phyloP scores from a whole-genome alignment of 371 early-diverging fungal genomes.

The Rhizopus delemar region DNA sequence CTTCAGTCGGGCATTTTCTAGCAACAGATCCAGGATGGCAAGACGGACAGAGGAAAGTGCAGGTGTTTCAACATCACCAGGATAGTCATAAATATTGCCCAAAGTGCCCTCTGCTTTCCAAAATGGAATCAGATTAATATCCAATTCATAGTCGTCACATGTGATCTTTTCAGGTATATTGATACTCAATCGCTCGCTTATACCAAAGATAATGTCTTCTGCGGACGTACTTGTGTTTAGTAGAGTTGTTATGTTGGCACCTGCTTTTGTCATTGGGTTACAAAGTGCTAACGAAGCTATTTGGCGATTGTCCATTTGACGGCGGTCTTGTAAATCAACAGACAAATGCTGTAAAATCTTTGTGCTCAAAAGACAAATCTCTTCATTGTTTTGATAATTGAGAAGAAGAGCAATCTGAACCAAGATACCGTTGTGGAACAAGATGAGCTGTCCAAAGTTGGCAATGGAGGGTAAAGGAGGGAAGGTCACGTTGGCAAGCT shows the following conservation, averaged over 20 bases:
- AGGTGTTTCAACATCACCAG: slow-evolving; percentile 22
- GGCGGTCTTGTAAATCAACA: slow-evolving; percentile 45
- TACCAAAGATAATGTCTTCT: slow-evolving; percentile 73
- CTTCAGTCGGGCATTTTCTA: slow-evolving; percentile 56
- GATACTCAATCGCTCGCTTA: slow-evolving; percentile 73
- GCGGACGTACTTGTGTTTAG: slow-evolving; percentile 64
- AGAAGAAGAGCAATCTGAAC: slow-evolving; percentile 73
- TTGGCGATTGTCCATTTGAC: background rate
- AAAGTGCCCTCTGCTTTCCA: slow-evolving; percentile 40
- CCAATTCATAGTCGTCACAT: slow-evolving; percentile 46
- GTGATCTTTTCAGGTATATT: slow-evolving; percentile 55
- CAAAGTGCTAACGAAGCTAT: background rate
- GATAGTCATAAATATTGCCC: slow-evolving; percentile 21
- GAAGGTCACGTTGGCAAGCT: slow-evolving; percentile 29
- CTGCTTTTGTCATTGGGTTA: slow-evolving; percentile 32
- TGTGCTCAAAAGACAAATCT: slow-evolving; percentile 74
- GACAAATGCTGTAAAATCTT: slow-evolving; percentile 74
- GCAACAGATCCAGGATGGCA: slow-evolving; percentile 71
- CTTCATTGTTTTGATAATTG: slow-evolving; percentile 61
- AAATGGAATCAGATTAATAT: slow-evolving; percentile 50
- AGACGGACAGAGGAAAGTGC: slow-evolving; percentile 59
- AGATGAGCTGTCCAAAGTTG: slow-evolving; percentile 77
- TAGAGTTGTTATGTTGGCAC: slow-evolving; percentile 69
- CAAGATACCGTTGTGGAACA: slow-evolving; percentile 66
- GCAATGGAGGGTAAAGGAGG: slow-evolving; percentile 56